Evolutionary conservation across 306 rosid genomes (phyloP), one percentile per base, ranked within the genome.

Genomic region (Lathyrus tuberosus): DNA sequence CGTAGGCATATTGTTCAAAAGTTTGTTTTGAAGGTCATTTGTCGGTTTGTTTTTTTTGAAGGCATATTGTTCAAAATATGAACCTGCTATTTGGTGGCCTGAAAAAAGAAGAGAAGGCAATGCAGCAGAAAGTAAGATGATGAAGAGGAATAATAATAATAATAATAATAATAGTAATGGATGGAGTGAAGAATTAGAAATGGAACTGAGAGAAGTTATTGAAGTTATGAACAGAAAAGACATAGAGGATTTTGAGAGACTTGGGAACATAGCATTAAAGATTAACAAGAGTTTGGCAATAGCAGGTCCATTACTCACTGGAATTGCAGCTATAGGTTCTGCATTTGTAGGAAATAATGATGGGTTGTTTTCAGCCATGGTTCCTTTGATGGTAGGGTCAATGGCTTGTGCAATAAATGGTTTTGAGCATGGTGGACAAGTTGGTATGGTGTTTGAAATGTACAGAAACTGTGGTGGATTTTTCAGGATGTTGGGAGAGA

Each of bases 21-120:
- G n/a, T n/a, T n/a, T n/a, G n/a, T n/a, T n/a, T n/a, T n/a, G n/a
- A n/a, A n/a, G n/a, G n/a, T n/a, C n/a, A n/a, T n/a, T n/a, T n/a
- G n/a, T n/a, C n/a, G n/a, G n/a, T n/a, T n/a, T n/a, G n/a, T n/a
- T n/a, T n/a, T n/a, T n/a, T n/a, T n/a, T n/a, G n/a, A n/a, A n/a
- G n/a, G n/a, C n/a, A n/a, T n/a, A n/a, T n/a, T n/a, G n/a, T n/a
- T n/a, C n/a, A n/a, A 73, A 73, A 1, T 76, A 72, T 10, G 85
- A 90, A 79, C 90, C 92, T 4, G 86, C 95, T 15, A 73, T 57
- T 22, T 90, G 97, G 97, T 90, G 92, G 97, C 97, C 96, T 15
- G 11, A 18, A 62, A 46, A 43, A 18, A 35, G 24, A 20, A 26
- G 30, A 41, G 35, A 12, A 8, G 18, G 17, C 42, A 18, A 38